A percentile compares a stretch with the other conserved stretches of the same genome.
Evolutionary conservation across 805 yeast genomes (phyloP).

Genomic region (Lipomyces sp.): DNA sequence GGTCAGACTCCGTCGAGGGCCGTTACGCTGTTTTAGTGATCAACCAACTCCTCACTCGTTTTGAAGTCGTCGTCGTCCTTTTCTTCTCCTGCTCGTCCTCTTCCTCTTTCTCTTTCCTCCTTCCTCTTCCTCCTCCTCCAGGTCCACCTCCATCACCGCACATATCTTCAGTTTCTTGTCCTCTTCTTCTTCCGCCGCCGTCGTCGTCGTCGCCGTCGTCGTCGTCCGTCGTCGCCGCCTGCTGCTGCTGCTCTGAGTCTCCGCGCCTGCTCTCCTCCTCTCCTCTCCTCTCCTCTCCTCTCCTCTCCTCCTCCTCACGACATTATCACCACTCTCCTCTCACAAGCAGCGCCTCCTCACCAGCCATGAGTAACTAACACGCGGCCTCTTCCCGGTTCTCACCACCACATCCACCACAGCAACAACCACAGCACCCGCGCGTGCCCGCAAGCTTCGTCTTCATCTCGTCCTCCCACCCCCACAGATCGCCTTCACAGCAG

Average conservation of each 20-base stretch:
- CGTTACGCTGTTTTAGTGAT: too few relatives aligned
- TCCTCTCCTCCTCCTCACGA: not conserved
- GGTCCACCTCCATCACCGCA: too few relatives aligned
- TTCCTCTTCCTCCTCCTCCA: too few relatives aligned
- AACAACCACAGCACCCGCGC: not conserved
- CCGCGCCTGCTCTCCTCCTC: not conserved
- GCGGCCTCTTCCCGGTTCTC: not conserved
- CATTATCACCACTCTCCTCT: too few relatives aligned
- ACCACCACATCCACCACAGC: not conserved
- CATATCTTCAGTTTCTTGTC: too few relatives aligned
- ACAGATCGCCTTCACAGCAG: not conserved
- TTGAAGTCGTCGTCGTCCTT: too few relatives aligned
- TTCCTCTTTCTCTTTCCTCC: too few relatives aligned
- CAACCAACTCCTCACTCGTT: too few relatives aligned
- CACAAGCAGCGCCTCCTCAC: constrained; percentile 9
- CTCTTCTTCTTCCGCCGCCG: not conserved
- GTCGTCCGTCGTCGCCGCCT: not conserved
- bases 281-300: not conserved
- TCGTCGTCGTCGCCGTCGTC: not conserved
- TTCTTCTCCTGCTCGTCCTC: too few relatives aligned
- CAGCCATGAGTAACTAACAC: not conserved
- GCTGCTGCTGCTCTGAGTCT: not conserved
- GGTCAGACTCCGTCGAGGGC: too few relatives aligned
- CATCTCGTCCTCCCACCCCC: not conserved
- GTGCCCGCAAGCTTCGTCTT: not conserved